Percentiles rank a stretch among this genome's conserved stretches.
phyloP scores from a whole-genome alignment of 345 rosid genomes.

The Brassica cretica region DNA sequence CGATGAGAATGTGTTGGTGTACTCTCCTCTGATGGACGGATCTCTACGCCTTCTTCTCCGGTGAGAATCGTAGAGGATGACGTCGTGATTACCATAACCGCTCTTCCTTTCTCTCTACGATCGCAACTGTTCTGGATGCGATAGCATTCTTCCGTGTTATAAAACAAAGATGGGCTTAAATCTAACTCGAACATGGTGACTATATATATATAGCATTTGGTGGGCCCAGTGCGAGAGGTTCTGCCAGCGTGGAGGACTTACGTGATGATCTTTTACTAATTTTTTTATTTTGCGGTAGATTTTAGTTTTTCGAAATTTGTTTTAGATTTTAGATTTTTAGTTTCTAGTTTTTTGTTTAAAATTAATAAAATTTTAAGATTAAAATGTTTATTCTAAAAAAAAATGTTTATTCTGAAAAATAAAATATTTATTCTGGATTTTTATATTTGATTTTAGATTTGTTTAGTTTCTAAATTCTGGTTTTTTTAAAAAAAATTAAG shows the following conservation, averaged over 20 bases:
- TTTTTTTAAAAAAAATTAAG: too few relatives aligned
- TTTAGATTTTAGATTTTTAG: too few relatives aligned
- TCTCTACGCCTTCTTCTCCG: conserved; percentile 3
- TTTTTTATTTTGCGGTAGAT: too few relatives aligned
- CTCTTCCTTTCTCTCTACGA: conserved; percentile 10
- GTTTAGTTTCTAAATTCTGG: too few relatives aligned
- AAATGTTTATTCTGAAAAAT: too few relatives aligned
- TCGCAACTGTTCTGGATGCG: neutral
- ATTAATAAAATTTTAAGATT: too few relatives aligned
- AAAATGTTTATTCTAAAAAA: too few relatives aligned
- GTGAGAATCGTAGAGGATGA: neutral
- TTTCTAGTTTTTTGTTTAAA: too few relatives aligned
- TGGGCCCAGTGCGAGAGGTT: neutral
- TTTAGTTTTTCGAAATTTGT: too few relatives aligned
- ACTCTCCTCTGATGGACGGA: neutral
- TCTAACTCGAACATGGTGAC: neutral
- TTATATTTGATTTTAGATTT: too few relatives aligned
- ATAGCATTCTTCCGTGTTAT: neutral
- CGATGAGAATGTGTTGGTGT: conserved; percentile 11
- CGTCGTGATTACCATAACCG: conserved; percentile 20
- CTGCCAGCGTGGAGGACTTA: conserved; percentile 21
- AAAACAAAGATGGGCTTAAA: neutral
- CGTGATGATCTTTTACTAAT: too few relatives aligned
- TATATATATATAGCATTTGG: neutral
- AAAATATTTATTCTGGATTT: too few relatives aligned